phyloP scores from a whole-genome alignment of 2,329 filamentous ascomycete species.

The Hymenoscyphus scutula region DNA sequence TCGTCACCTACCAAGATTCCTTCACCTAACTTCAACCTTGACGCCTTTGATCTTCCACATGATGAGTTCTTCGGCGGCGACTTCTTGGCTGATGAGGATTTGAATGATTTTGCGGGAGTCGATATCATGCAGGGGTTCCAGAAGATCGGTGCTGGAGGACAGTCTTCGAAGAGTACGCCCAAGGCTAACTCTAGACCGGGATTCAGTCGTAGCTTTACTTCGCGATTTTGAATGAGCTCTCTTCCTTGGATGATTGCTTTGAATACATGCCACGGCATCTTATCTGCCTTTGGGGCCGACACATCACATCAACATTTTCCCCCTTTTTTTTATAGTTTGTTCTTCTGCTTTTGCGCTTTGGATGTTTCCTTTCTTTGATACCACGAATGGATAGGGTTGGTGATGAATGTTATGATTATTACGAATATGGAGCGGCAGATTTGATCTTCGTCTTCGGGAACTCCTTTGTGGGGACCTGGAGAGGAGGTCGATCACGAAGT shows the following conservation, averaged over 20 bases:
- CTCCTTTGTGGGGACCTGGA: neutral
- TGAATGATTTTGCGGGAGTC: conserved; percentile 57
- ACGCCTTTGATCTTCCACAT: conserved; percentile 37
- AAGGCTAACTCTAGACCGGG: conserved; percentile 28
- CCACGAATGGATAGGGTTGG: conserved; percentile 3
- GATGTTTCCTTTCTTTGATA: neutral
- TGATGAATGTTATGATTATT: conserved; percentile 3
- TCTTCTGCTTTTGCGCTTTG: neutral
- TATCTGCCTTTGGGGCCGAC: neutral
- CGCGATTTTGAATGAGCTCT: conserved; percentile 30
- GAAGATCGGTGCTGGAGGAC: conserved; percentile 62
- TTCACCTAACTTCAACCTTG: conserved; percentile 25
- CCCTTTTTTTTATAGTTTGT: neutral
- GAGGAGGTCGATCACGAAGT: neutral
- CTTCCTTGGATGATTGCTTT: too few species aligned
- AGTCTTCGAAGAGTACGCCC: conserved; percentile 26
- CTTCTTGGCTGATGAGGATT: conserved; percentile 54
- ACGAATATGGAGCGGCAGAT: neutral
- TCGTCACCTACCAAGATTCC: conserved; percentile 24
- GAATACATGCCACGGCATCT: too few species aligned
- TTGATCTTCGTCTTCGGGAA: neutral
- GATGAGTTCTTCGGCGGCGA: conserved; percentile 55
- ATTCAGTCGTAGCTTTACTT: conserved; percentile 35
- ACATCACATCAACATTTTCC: neutral
- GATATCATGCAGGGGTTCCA: conserved; percentile 75